phyloP scores from a whole-genome alignment of 495 filamentous ascomycete species.

The Xylaria bambusicola region DNA sequence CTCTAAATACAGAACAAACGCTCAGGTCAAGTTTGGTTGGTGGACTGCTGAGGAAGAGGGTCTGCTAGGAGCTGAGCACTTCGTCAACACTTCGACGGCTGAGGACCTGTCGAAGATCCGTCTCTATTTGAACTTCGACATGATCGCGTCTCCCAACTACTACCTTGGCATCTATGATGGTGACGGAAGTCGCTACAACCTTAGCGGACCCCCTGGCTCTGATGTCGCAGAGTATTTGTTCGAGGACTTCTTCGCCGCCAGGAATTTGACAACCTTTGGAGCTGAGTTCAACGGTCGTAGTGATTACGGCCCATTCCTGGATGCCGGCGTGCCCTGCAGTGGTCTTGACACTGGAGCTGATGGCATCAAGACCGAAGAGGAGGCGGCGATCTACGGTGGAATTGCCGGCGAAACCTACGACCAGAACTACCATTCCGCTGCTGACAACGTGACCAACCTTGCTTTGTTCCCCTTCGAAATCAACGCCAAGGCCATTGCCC shows the following conservation, averaged over 20 bases:
- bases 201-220: slow-evolving; percentile 63
- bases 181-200: slow-evolving; percentile 63
- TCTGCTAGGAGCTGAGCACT: slow-evolving; percentile 63
- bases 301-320: slow-evolving; percentile 70
- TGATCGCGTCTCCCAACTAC: slow-evolving; percentile 76
- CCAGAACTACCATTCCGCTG: slow-evolving; percentile 61
- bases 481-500: slow-evolving; percentile 63
- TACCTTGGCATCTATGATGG: slow-evolving; percentile 70
- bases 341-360: slow-evolving; percentile 74
- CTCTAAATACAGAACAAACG: slow-evolving; percentile 58
- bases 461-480: slow-evolving; percentile 60
- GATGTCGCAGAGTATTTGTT: slow-evolving; percentile 65
- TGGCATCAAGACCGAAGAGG: slow-evolving; percentile 60
- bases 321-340: slow-evolving; percentile 62
- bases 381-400: slow-evolving; percentile 62
- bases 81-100: slow-evolving; percentile 47
- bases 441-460: slow-evolving; percentile 63
- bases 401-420: slow-evolving; percentile 60
- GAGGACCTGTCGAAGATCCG: slow-evolving; percentile 55
- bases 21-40: slow-evolving; percentile 70
- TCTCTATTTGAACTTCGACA: slow-evolving; percentile 77
- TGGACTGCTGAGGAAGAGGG: slow-evolving; percentile 70
- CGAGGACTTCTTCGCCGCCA: slow-evolving; percentile 56
- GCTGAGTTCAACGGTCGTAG: slow-evolving; percentile 65
- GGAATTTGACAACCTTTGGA: slow-evolving; percentile 45